Evolutionary conservation across 306 rosid genomes (phyloP).

Genomic region (Castanea mollissima): DNA sequence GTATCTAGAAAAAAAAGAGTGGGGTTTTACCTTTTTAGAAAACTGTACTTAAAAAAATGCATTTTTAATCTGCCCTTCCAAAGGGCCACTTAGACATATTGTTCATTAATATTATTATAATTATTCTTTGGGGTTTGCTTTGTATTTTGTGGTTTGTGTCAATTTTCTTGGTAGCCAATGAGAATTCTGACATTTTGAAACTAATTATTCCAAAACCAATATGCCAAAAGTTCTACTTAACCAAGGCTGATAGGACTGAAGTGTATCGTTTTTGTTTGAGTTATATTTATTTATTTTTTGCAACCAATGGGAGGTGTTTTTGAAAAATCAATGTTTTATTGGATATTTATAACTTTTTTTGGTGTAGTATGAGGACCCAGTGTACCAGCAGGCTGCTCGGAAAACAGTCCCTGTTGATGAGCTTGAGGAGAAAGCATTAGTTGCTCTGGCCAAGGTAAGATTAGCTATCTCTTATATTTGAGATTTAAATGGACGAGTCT

Average conservation of each 20-base stretch:
- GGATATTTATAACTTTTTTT: slow-evolving; percentile 15
- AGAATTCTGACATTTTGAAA: not conserved
- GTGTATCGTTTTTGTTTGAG: not conserved
- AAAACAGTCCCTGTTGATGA: slow-evolving; percentile 71
- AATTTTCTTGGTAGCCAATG: not conserved
- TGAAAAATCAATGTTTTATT: slow-evolving; percentile 2
- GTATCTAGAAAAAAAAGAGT: too few species aligned
- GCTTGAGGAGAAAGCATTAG: slow-evolving; percentile 86
- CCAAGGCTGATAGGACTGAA: not conserved
- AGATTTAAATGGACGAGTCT: not conserved
- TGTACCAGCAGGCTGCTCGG: slow-evolving; percentile 80
- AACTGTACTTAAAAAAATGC: too few species aligned
- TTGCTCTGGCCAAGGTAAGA: slow-evolving; percentile 84
- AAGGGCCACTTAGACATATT: too few species aligned
- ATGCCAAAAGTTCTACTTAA: not conserved
- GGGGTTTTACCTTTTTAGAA: too few species aligned
- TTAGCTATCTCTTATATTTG: not conserved
- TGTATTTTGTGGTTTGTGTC: not conserved
- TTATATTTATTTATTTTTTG: not conserved
- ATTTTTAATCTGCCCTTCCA: too few species aligned
- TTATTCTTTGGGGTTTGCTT: not conserved
- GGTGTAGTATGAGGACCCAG: slow-evolving; percentile 70
- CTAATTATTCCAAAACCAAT: not conserved
- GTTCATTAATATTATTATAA: too few species aligned
- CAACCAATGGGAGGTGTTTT: not conserved